Conservation (phyloP, 2,329 filamentous ascomycete species). For the Biscogniauxia marginata region DNA sequence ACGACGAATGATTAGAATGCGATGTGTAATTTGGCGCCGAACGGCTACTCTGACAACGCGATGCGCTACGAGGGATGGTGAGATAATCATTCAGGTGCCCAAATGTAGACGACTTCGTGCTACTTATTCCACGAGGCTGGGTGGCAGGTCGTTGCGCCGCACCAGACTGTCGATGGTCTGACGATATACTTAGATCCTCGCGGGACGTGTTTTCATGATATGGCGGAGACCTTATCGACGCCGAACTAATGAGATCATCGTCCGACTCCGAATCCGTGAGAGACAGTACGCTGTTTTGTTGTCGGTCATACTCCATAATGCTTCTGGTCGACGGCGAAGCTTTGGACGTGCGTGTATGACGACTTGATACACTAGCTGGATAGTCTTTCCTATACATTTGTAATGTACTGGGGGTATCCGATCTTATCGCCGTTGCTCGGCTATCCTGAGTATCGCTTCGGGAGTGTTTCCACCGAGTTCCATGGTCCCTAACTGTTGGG, state of each 20-base stretch:
- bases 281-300: slow-evolving; percentile 55
- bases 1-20: slow-evolving; percentile 26
- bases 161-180: slow-evolving; percentile 12
- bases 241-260: slow-evolving; percentile 36
- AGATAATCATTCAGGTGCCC: slow-evolving; percentile 42
- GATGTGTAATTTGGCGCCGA: slow-evolving; percentile 23
- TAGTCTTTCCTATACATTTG: slow-evolving; percentile 40
- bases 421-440: slow-evolving; percentile 26
- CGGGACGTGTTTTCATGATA: slow-evolving; percentile 29
- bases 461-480: slow-evolving; percentile 19
- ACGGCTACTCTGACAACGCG: slow-evolving; percentile 19
- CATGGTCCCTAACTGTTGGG: slow-evolving; percentile 15
- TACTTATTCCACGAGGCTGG: slow-evolving; percentile 26
- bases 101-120: slow-evolving; percentile 41
- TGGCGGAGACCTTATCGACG: slow-evolving; percentile 34
- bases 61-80: slow-evolving; percentile 36
- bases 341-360: slow-evolving; percentile 54
- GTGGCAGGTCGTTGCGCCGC: slow-evolving; percentile 20
- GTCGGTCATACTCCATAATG: slow-evolving; percentile 49
- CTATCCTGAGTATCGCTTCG: slow-evolving; percentile 29
- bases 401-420: slow-evolving; percentile 24
- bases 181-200: slow-evolving; percentile 20
- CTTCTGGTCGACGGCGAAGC: slow-evolving; percentile 50
- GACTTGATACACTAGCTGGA: slow-evolving; percentile 53
- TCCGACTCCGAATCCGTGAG: slow-evolving; percentile 57